A percentile compares a stretch with the other conserved stretches of the same genome.
Conservation (phyloP, 352 stramenopile species). For the Phytophthora syringae region DNA sequence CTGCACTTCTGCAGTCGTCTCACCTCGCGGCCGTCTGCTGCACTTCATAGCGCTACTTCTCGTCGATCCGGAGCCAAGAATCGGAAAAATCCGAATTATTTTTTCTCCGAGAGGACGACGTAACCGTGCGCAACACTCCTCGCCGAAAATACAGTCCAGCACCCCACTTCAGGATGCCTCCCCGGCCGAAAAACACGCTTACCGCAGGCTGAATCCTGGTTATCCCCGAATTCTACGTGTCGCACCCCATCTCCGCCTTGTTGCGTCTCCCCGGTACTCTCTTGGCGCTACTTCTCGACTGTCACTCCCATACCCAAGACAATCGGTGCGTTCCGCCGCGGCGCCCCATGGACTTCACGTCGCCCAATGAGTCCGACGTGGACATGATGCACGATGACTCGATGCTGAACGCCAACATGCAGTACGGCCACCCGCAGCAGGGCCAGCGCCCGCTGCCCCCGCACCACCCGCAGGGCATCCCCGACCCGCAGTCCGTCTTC, state of each 20-base stretch:
- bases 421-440: slow-evolving; percentile 48
- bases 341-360: slow-evolving; percentile 61
- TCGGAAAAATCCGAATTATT: neutral
- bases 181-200: no score
- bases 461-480: slow-evolving; percentile 16
- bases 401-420: slow-evolving; percentile 59
- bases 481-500: slow-evolving; percentile 38
- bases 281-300: neutral
- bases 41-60: slow-evolving; percentile 20
- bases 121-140: no score
- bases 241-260: neutral
- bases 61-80: neutral
- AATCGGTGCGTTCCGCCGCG: slow-evolving; percentile 17
- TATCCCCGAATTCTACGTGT: slow-evolving; percentile 5
- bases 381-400: slow-evolving; percentile 82
- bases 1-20: no score
- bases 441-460: slow-evolving; percentile 17
- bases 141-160: neutral
- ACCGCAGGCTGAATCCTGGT: neutral
- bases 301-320: slow-evolving; percentile 28
- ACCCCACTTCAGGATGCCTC: no score
- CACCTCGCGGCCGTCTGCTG: neutral
- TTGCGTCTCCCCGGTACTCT: slow-evolving; percentile 2
- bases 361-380: slow-evolving; percentile 63
- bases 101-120: no score